Percentiles rank a stretch among this genome's conserved stretches.
Conservation (phyloP, 352 stramenopile genomes). For the Phytopythium litorale region DNA sequence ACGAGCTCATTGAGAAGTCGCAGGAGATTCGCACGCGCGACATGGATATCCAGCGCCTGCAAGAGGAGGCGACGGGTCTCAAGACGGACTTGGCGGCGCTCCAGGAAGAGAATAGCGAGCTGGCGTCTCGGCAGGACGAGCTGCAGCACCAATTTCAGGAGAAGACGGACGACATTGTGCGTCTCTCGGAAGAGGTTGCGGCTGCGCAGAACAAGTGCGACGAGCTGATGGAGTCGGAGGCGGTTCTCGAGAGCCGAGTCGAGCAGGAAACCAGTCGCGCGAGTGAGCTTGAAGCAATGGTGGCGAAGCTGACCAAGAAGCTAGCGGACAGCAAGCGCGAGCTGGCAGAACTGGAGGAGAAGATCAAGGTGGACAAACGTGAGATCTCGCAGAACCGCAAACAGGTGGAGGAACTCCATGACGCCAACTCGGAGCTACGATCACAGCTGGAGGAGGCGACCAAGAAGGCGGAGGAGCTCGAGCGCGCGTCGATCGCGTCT, state of each 20-base stretch:
- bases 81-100: slow-evolving; percentile 45
- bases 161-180: slow-evolving; percentile 27
- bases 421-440: slow-evolving; percentile 43
- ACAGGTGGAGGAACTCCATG: slow-evolving; percentile 50
- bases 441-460: slow-evolving; percentile 47
- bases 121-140: slow-evolving; percentile 33
- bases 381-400: slow-evolving; percentile 51
- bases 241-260: slow-evolving; percentile 27
- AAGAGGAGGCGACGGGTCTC: slow-evolving; percentile 35
- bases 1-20: slow-evolving; percentile 74
- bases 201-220: slow-evolving; percentile 43
- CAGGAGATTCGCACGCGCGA: slow-evolving; percentile 64
- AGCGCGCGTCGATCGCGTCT: slow-evolving; percentile 30
- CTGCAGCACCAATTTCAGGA: slow-evolving; percentile 30
- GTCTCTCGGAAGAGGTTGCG: slow-evolving; percentile 32
- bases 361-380: slow-evolving; percentile 40
- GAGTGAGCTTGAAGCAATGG: slow-evolving; percentile 38
- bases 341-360: slow-evolving; percentile 30
- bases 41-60: slow-evolving; percentile 53
- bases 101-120: slow-evolving; percentile 44
- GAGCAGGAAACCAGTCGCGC: slow-evolving; percentile 40
- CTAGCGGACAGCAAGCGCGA: slow-evolving; percentile 35
- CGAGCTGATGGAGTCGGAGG: slow-evolving; percentile 51
- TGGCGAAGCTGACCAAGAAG: slow-evolving; percentile 35
- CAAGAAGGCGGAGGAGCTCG: slow-evolving; percentile 39